These are phyloP conservation scores for Trichaptum fuscoviolaceum DNA, from an alignment of 768 basidiomycete species.

Conservation along the genomic window DNA sequence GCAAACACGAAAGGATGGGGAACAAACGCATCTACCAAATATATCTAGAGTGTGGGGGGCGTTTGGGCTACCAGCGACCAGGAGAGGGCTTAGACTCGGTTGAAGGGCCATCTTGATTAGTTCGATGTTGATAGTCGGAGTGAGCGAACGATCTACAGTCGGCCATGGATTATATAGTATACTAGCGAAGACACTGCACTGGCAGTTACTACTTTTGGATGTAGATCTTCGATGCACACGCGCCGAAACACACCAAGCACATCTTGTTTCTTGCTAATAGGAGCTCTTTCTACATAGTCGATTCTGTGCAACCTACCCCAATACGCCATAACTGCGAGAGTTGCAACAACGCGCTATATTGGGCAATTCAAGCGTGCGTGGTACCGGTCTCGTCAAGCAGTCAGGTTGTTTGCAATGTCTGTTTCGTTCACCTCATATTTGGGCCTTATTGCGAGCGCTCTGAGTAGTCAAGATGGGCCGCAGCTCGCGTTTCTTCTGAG, in stretches of 20 bases:
- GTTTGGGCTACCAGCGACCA: constrained; percentile 51
- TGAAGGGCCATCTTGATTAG: constrained; percentile 61
- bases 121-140: background rate
- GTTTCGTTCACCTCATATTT: constrained; percentile 56
- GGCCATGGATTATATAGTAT: background rate
- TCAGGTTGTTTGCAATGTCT: constrained; percentile 20
- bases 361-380: background rate
- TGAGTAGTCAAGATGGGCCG: constrained; percentile 59
- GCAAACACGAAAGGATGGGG: background rate
- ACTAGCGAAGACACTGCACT: too few species aligned
- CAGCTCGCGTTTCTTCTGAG: constrained; percentile 70
- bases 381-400: background rate
- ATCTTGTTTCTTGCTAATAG: background rate
- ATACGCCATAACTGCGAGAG: background rate
- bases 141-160: background rate
- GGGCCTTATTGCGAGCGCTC: constrained; percentile 53
- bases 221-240: background rate
- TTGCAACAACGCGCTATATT: background rate
- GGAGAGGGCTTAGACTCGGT: constrained; percentile 61
- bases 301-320: background rate
- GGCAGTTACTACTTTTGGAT: background rate
- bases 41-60: constrained; percentile 78
- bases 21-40: constrained; percentile 46
- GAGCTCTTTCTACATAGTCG: background rate
- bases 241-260: background rate